Base-by-base conservation (phyloP, 352 stramenopile genomes). In the Albugo laibachii region DNA sequence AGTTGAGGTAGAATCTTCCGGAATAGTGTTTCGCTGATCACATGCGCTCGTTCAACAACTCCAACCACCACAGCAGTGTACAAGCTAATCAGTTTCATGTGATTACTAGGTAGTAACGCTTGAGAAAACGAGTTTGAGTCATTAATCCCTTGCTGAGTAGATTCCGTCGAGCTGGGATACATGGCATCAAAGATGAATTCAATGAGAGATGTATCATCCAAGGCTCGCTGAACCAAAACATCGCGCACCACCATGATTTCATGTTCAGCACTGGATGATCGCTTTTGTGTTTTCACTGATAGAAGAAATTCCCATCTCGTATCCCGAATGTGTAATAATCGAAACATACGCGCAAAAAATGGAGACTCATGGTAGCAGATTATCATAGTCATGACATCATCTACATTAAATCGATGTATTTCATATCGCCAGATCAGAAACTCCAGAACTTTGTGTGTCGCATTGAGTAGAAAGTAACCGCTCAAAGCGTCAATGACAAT, bases 351-450 rank as follows among this genome's bases (percentile, higher is more conserved):
- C 31, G 77, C 69, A 45, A 93, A 93, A 65, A 83, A 84, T 47
- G 62, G 62, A 18, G 66, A 83, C 56, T 92, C 77, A 50, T 93
- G 81, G 56, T 86, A 92, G 45, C 73, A 76, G 36, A 93, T 53
- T 43, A 92, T 84, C 49, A 53, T 60, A 20, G 61, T 74, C 66
- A 93, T 84, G 44, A 92, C 63, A 20, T 63, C 63, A 56, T 93
- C 73, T 36, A 93, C 74, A 42, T 93, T 92, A 54, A 72, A 81
- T 5, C 68, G 73, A 52, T 93, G 81, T 20, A 93, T 57, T 47
- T 92, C 74, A 47, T 88, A 93, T n/a, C 73, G 71, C 12, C 81
- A 75, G 47, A 93, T 72, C 50, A 93, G 64, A 48, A 88, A 93
- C 59, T 93, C 81, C 54, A 93, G 62, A 44, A 92, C 75, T 54